These are phyloP conservation scores for Metschnikowia gruessii DNA, from an alignment of 805 yeast genomes.

Conservation along the genomic window DNA sequence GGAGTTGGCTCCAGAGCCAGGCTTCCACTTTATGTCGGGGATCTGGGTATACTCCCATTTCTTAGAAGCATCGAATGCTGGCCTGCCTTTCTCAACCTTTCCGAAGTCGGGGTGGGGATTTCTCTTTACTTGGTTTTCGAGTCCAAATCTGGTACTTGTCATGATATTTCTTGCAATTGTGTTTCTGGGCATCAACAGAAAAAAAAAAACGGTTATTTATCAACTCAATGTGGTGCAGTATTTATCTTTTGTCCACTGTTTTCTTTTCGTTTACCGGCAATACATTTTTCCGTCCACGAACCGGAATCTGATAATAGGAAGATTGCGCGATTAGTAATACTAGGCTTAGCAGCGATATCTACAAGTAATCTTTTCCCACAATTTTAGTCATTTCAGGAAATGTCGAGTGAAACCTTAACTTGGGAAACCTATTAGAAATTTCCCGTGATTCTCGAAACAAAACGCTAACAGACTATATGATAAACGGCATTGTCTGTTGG, in stretches of 20 bases:
- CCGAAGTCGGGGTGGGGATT: conserved; percentile 14
- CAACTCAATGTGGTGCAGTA: background rate
- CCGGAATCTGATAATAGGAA: background rate
- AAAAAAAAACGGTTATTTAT: no score
- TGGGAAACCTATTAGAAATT: no score
- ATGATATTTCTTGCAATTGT: background rate
- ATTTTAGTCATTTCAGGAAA: no score
- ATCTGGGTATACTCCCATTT: conserved; percentile 24
- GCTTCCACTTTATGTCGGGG: conserved; percentile 38
- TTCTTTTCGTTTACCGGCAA: background rate
- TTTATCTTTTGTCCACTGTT: background rate
- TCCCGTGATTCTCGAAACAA: no score
- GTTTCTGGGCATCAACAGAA: background rate
- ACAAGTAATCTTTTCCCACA: no score
- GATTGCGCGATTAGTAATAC: background rate
- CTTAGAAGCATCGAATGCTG: conserved; percentile 7
- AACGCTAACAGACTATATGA: background rate
- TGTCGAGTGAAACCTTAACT: no score
- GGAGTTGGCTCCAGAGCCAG: conserved; percentile 47
- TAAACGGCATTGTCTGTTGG: background rate
- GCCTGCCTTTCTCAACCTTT: conserved; percentile 11
- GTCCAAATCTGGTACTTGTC: conserved; percentile 5
- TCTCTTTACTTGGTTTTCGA: conserved; percentile 7
- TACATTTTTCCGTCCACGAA: background rate
- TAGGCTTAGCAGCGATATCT: background rate